Evolutionary conservation across 192 early-diverging fungal genomes (phyloP).

Genomic region (Backusella liffmaniae): DNA sequence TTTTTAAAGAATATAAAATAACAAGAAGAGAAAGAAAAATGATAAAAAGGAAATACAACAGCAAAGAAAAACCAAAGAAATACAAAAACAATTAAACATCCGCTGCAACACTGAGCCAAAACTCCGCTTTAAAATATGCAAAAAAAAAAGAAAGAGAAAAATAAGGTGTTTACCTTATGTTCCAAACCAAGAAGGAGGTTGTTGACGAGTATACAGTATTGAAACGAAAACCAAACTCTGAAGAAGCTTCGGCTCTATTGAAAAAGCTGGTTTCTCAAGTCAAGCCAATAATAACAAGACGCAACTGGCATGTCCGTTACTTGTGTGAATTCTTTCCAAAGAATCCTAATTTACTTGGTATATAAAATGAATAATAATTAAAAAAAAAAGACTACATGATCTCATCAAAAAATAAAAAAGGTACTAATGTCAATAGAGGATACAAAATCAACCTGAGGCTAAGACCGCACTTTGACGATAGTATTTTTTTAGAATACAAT

Average conservation of each 20-base stretch:
- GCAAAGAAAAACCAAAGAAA: too few relatives aligned
- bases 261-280: slow-evolving; percentile 52
- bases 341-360: slow-evolving; percentile 42
- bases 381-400: not conserved
- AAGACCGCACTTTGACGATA: slow-evolving; percentile 50
- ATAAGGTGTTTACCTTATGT: not conserved
- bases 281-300: slow-evolving; percentile 68
- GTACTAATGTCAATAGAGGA: slow-evolving; percentile 72
- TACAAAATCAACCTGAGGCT: slow-evolving; percentile 66
- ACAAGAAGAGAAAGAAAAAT: too few relatives aligned
- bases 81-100: too few relatives aligned
- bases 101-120: too few relatives aligned
- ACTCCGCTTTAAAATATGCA: too few relatives aligned
- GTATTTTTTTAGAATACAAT: slow-evolving; percentile 56
- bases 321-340: slow-evolving; percentile 63
- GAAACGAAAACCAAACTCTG: slow-evolving; percentile 12
- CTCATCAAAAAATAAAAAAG: slow-evolving; percentile 23
- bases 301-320: slow-evolving; percentile 51
- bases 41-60: too few relatives aligned
- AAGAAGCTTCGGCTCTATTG: slow-evolving; percentile 41
- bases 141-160: too few relatives aligned
- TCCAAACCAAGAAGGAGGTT: not conserved
- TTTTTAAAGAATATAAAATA: too few relatives aligned
- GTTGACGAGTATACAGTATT: not conserved
- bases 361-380: not conserved